A percentile compares a stretch with the other conserved stretches of the same genome.
Conservation (phyloP, 1,284 basidiomycete genomes). For the Hymenochaete sp. region DNA sequence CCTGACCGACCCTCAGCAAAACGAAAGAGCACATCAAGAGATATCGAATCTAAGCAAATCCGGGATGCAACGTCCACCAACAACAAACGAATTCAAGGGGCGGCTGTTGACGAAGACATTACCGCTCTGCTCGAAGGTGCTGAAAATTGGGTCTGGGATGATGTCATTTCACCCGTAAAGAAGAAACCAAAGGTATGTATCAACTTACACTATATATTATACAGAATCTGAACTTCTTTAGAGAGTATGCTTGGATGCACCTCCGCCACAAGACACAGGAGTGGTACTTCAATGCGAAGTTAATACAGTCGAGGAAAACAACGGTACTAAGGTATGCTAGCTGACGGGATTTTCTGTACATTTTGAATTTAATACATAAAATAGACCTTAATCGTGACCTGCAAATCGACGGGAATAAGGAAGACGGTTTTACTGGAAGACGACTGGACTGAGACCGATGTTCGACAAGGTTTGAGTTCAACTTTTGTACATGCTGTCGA, state of each 20-base stretch:
- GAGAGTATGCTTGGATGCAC: neutral
- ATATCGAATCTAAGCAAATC: neutral
- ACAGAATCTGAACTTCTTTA: neutral
- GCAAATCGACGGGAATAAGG: slow-evolving; percentile 33
- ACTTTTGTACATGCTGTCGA: slow-evolving; percentile 1
- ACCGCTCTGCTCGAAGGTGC: slow-evolving; percentile 42
- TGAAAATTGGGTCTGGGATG: slow-evolving; percentile 49
- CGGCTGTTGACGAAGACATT: slow-evolving; percentile 30
- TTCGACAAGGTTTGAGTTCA: slow-evolving; percentile 40
- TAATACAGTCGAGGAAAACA: slow-evolving; percentile 1
- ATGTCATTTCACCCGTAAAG: slow-evolving; percentile 25
- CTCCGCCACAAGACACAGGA: neutral
- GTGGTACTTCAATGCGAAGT: slow-evolving; percentile 8
- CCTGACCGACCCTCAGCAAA: slow-evolving; percentile 28
- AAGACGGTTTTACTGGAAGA: slow-evolving; percentile 50
- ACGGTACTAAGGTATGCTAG: slow-evolving; percentile 4
- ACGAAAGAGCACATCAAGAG: neutral
- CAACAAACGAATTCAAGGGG: slow-evolving; percentile 18
- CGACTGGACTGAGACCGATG: slow-evolving; percentile 56
- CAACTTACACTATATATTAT: neutral
- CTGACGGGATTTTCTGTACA: slow-evolving; percentile 16
- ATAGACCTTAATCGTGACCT: slow-evolving; percentile 37
- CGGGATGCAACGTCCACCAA: neutral
- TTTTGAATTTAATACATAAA: slow-evolving; percentile 7
- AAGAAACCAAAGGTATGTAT: slow-evolving; percentile 3